Base-by-base conservation (phyloP, 2,329 filamentous ascomycete species). In the Neofusicoccum kwambonambiense region DNA sequence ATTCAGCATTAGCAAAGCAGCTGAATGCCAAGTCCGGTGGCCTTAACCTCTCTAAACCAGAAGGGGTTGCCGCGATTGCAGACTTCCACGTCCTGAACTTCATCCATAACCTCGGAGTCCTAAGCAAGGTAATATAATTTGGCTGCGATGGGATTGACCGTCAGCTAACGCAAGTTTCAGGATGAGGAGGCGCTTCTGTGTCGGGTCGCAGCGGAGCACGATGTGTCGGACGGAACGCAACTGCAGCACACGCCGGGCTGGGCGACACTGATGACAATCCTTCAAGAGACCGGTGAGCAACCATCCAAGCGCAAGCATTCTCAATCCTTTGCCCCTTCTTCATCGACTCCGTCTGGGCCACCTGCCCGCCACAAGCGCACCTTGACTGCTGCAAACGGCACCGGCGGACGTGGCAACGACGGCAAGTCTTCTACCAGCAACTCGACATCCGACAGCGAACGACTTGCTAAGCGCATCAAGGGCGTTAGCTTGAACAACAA, bases 1-100 rank as follows among this genome's bases (percentile, higher is more conserved):
- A 90, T 58, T 85, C 86, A 52, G 83, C 67, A 82, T 91, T 71
- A 83, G 89, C 69, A 85, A 90, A 78, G 73, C 85, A 89, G 64
- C 83, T 97, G 60, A 87, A 89, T 67, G 83, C 87, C 11, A 81
- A 79, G 52, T 80, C 82, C 17, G 84, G 83, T 19, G 78, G 79
- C 35, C 68, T 78, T 41, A 77, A 80, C 27, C 81, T 86, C 45
- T 87, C 87, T 67, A 86, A 89, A 64, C 80, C 86, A 15, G 84
- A 87, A 67, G 87, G 86, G 13, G 86, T 90, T 35, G 82, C 87
- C 42, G 87, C 88, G 27, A 84, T 97, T 12, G 97, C 93, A 6
- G 93, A 98, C 78, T 99, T 99, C 77, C 95, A 99, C 75, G 83
- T 98, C 15, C 83, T 99, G n/a, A 90, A 87, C 78, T 98, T 92